phyloP scores from a whole-genome alignment of 2,329 filamentous ascomycete genomes.

The Clonostachys sp. region DNA sequence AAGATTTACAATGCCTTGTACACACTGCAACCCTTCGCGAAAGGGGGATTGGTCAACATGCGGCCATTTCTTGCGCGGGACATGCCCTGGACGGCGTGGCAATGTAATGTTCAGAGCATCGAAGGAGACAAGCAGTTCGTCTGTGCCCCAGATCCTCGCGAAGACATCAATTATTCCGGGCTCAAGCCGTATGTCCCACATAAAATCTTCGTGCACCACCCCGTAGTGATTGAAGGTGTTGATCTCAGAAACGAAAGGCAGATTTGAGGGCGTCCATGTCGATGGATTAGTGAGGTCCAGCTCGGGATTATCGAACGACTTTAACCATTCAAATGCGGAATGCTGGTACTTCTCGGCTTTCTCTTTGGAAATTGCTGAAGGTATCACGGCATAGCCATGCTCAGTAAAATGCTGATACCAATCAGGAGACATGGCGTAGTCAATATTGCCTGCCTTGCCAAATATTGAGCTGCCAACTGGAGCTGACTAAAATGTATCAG shows the following conservation, averaged over 20 bases:
- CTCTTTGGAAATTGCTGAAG: not conserved
- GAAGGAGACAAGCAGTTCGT: slow-evolving; percentile 38
- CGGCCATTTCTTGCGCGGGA: slow-evolving; percentile 10
- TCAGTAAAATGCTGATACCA: not conserved
- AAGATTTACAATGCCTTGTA: slow-evolving; percentile 17
- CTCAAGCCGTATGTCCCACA: slow-evolving; percentile 30
- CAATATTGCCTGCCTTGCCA: no score
- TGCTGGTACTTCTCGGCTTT: not conserved
- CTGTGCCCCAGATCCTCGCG: slow-evolving; percentile 28
- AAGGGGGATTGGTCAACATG: slow-evolving; percentile 20
- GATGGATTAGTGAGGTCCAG: slow-evolving; percentile 14
- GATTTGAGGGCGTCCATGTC: slow-evolving; percentile 28
- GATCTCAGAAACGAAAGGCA: slow-evolving; percentile 24
- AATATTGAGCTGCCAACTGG: no score
- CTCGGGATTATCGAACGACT: not conserved
- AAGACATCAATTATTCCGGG: slow-evolving; percentile 31
- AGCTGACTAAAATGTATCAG: no score
- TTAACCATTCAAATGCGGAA: not conserved
- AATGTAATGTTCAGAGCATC: slow-evolving; percentile 36
- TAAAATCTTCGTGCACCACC: slow-evolving; percentile 29
- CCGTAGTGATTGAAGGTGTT: slow-evolving; percentile 20
- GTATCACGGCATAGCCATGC: not conserved
- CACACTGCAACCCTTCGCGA: slow-evolving; percentile 15
- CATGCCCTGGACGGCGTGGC: slow-evolving; percentile 13
- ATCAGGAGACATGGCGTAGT: not conserved